Base-by-base conservation (phyloP, 1,284 basidiomycete species). In the Blastosporella zonata region DNA sequence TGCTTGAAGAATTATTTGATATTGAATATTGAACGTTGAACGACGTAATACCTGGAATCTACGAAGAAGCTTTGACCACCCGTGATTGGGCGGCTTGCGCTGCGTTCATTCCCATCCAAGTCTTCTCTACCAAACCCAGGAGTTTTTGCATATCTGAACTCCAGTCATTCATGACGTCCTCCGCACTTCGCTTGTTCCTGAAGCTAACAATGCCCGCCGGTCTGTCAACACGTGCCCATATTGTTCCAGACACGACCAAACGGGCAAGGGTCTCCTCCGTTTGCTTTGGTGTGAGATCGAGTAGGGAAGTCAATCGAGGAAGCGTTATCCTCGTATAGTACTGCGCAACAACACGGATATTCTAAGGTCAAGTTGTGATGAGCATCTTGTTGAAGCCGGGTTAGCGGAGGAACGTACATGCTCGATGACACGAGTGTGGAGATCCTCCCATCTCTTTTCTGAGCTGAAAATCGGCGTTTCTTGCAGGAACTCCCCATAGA, bases 321-420 rank as follows among this genome's bases (percentile, higher is more conserved):
- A 99, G 74, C 15, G 90, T 92, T 62, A 99, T 96, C 51, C 93
- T 85, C 7, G 90, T 95, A 71, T 99, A 99, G 74, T 99, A 99
- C 59, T 87, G 75, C 1, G 93, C 83, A 39, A 99, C 83, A 33
- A 97, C 93, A 43, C 97, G 94, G 60, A 99, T 89, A 66, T 99
- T 99, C 93, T 97, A 20, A 12, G 31, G 31, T 31, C 0, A 20
- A 2, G n/a, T 2, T 46, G 44, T 35, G 20, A 7, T 46, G 20
- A 50, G 44, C 27, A 45, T 51, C 18, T 56, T 47, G 45, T 42
- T 29, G 23, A 15, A 7, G 8, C 12, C 33, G 47, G 29, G 29
- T 41, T 39, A 4, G 25, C 17, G 34, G 48, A 42, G 42, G 33
- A 18, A 79, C 90, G 49, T 68, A 95, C 93, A 71, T 99, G 97